Evolutionary conservation across 75 land plant species (phyloP), one percentile per base, ranked within the genome.

Genomic region (Isoetes taiwanensis): DNA sequence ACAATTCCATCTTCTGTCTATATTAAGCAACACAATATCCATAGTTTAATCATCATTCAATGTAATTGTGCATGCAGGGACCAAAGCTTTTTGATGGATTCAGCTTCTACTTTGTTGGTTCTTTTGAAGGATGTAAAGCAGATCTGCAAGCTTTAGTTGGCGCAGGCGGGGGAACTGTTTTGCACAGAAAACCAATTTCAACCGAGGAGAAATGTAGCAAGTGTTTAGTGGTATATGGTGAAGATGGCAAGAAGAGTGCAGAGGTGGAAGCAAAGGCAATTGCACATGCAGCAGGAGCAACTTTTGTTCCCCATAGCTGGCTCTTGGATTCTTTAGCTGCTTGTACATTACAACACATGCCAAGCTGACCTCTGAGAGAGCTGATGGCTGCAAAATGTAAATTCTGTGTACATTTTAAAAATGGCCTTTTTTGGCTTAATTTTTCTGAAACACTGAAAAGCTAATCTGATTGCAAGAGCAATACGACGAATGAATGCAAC

Each of bases 11-110:
- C 28, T 32, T 43, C 30, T n/a, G n/a, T 11, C 2, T 6, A 34
- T 38, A 29, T 5, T 37, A 32, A 19, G 4, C 9, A 32, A 32
- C 5, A 32, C 14, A 5, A 35, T 32, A 14, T 57, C 3, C 25
- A 32, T 33, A 57, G 50, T 1, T 1, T 31, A 1, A 63, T 54
- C 21, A 0, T 50, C 1, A n/a, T n/a, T n/a, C n/a, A n/a, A n/a
- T n/a, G n/a, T n/a, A 32, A 23, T 74, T 62, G 34, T 8, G 52
- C 9, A 37, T 39, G 1, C 81, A 86, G 93, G 69, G 65, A 63
- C 77, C 83, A 59, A 86, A 82, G 74, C 76, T 82, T 26, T 82
- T 82, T 64, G 38, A 37, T 43, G 72, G 68, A n/a, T 34, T 68
- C 3, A 32, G 46, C 25, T 86, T 86, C 73, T 82, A 75, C 48